Evolutionary conservation across 2,329 filamentous ascomycete genomes (phyloP).

Genomic region (Fusarium verticillioides): DNA sequence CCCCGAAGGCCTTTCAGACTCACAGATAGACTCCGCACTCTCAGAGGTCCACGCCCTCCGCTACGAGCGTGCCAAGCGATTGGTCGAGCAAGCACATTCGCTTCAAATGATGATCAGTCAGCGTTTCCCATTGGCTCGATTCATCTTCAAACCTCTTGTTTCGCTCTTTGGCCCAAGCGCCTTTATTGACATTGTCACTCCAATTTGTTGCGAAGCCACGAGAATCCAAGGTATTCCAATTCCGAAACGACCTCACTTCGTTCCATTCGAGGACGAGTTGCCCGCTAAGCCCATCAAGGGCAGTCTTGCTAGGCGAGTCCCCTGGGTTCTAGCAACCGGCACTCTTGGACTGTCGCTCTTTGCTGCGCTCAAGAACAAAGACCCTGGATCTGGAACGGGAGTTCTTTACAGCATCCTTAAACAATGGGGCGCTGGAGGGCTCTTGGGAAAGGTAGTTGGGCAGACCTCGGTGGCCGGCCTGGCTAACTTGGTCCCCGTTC

Average conservation of each 20-base stretch:
- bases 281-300: not conserved
- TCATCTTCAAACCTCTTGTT: accelerated
- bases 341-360: not conserved
- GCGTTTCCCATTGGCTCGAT: not conserved
- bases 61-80: not conserved
- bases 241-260: not conserved
- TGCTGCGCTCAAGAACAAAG: not conserved
- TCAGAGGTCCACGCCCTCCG: not conserved
- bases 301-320: not conserved
- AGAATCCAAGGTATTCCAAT: not conserved
- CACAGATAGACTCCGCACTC: not conserved
- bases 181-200: not conserved
- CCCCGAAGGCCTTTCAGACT: not conserved
- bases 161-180: accelerated
- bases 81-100: not conserved
- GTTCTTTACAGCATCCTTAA: accelerated
- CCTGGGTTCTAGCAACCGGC: not conserved
- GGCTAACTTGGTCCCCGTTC: accelerated
- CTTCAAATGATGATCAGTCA: not conserved
- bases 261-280: not conserved
- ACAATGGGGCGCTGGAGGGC: not conserved
- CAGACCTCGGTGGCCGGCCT: accelerated
- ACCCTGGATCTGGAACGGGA: accelerated
- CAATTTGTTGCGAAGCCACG: not conserved
- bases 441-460: not conserved